phyloP scores from a whole-genome alignment of 257 asterid genomes.

The Agastache rugosa region DNA sequence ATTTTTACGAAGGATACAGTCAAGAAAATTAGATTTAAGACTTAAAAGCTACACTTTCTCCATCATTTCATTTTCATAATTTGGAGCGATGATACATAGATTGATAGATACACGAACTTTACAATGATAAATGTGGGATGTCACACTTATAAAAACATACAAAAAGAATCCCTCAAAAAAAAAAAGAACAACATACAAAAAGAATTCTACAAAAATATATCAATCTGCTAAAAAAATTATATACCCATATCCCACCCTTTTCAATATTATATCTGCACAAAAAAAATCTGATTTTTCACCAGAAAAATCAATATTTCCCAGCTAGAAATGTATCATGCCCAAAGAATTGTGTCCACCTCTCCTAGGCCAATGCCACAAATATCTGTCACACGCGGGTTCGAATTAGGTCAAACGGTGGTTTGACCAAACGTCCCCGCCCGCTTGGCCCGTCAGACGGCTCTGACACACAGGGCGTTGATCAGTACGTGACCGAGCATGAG shows the following conservation, averaged over 20 bases:
- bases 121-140: slow-evolving; percentile 30
- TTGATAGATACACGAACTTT: neutral
- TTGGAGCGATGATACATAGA: neutral
- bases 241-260: neutral
- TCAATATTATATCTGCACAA: slow-evolving; percentile 13
- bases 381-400: neutral
- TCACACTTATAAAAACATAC: slow-evolving; percentile 27
- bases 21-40: no score
- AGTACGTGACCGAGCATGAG: slow-evolving; percentile 83
- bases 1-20: no score
- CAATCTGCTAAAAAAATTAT: slow-evolving; percentile 32
- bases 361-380: neutral
- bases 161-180: slow-evolving; percentile 32
- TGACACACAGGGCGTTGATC: slow-evolving; percentile 43
- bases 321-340: neutral
- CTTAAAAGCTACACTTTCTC: neutral
- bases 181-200: slow-evolving; percentile 31
- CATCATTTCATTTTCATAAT: neutral
- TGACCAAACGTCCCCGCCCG: neutral
- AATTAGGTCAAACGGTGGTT: neutral
- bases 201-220: slow-evolving; percentile 24
- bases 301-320: neutral
- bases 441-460: neutral
- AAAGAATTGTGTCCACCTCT: neutral
- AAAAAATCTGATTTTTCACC: neutral